These are phyloP conservation scores for Citrus hindsii DNA, from an alignment of 345 rosid species.

Conservation along the genomic window DNA sequence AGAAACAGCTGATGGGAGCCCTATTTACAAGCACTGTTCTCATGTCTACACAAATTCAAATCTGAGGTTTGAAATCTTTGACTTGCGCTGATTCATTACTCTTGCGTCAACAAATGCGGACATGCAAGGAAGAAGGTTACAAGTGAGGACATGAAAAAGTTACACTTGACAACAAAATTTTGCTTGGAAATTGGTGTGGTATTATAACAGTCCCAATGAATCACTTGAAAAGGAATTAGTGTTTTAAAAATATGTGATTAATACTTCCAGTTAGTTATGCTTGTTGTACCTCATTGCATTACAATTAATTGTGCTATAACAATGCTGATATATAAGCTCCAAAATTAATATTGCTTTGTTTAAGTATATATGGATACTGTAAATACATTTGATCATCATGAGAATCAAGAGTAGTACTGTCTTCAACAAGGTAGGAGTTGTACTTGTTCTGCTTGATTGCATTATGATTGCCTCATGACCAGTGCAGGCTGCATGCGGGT, in stretches of 20 bases:
- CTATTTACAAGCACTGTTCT: slow-evolving; percentile 64
- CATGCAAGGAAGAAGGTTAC: not conserved
- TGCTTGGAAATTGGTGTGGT: not conserved
- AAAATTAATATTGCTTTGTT: not conserved
- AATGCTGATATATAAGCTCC: not conserved
- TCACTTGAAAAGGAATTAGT: not conserved
- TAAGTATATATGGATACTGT: not conserved
- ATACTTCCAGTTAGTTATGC: not conserved
- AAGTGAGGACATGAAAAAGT: not conserved
- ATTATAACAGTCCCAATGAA: too few species aligned
- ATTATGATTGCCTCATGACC: not conserved
- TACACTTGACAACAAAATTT: not conserved
- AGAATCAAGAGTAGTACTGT: not conserved
- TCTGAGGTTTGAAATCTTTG: slow-evolving; percentile 87
- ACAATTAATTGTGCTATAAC: not conserved
- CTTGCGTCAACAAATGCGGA: not conserved
- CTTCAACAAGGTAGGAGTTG: not conserved
- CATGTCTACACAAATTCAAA: slow-evolving; percentile 80
- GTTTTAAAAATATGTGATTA: not conserved
- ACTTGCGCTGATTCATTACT: slow-evolving; percentile 51
- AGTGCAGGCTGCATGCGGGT: not conserved
- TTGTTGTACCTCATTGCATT: not conserved
- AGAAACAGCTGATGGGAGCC: slow-evolving; percentile 72
- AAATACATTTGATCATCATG: not conserved
- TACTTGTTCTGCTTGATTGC: not conserved